A percentile compares a stretch with the other conserved stretches of the same genome.
Conservation (phyloP, 768 basidiomycete genomes). For the Auricularia heimuer region DNA sequence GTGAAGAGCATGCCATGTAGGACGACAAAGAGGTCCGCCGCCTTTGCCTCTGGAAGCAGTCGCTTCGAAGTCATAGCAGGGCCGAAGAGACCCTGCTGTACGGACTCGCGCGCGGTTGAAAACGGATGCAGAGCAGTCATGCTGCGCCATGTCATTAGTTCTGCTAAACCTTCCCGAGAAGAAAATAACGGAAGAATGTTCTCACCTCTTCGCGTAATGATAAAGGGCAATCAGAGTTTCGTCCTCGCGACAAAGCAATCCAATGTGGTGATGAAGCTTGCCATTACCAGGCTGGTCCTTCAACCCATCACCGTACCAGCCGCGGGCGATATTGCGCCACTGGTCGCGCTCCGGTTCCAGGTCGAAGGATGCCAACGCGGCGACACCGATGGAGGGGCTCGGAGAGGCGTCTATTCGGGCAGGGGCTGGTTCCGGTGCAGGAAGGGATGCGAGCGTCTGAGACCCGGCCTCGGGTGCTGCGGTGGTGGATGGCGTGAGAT, state of each 20-base stretch:
- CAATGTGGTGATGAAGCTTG: constrained; percentile 89
- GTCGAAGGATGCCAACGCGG: constrained; percentile 71
- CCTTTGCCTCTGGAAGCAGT: constrained; percentile 61
- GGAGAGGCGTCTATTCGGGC: constrained; percentile 56
- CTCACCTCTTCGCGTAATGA: constrained; percentile 90
- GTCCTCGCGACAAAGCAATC: constrained; percentile 68
- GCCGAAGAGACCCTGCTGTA: constrained; percentile 77
- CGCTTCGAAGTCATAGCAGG: constrained; percentile 61
- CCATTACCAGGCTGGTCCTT: constrained; percentile 89
- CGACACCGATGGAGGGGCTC: constrained; percentile 73
- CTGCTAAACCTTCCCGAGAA: not conserved
- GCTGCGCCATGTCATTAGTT: constrained; percentile 30
- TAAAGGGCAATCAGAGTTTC: constrained; percentile 83
- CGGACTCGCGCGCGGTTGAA: constrained; percentile 77
- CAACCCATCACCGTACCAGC: constrained; percentile 88
- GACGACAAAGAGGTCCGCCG: constrained; percentile 76
- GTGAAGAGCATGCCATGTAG: constrained; percentile 98
- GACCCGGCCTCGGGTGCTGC: constrained; percentile 23
- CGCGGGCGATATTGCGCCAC: constrained; percentile 81
- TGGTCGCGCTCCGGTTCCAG: constrained; percentile 87
- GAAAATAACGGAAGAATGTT: constrained; percentile 8
- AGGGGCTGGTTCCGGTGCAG: constrained; percentile 29
- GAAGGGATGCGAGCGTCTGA: constrained; percentile 9
- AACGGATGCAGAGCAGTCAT: constrained; percentile 90
- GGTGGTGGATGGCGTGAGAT: constrained; percentile 43